Conservation (phyloP, 306 rosid species). For the Begonia fuchsioides region DNA sequence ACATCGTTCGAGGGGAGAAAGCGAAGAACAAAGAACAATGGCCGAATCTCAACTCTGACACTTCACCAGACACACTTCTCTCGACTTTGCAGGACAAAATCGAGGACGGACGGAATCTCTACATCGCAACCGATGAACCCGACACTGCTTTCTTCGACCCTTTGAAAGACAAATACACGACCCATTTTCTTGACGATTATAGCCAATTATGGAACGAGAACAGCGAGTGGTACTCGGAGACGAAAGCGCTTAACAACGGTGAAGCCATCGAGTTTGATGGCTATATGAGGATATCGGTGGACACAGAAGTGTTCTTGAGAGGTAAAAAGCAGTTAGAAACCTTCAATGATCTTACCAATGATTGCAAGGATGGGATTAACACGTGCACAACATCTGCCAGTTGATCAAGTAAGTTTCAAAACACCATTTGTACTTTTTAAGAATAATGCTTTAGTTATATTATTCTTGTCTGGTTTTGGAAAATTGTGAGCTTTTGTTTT, state of each 20-base stretch:
- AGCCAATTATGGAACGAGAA: conserved; percentile 81
- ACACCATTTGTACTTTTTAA: no score
- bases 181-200: conserved; percentile 82
- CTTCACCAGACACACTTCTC: conserved; percentile 68
- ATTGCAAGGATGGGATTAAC: conserved; percentile 92
- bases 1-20: conserved; percentile 89
- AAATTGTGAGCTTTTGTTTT: no score
- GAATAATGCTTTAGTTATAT: no score
- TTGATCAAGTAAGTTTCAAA: conserved; percentile 8
- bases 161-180: conserved; percentile 70
- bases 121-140: conserved; percentile 80
- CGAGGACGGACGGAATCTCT: conserved; percentile 73
- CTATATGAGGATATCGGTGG: conserved; percentile 88
- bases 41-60: conserved; percentile 86
- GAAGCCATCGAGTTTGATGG: conserved; percentile 87
- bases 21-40: conserved; percentile 82
- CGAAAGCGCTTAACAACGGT: conserved; percentile 52
- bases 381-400: conserved; percentile 59
- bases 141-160: conserved; percentile 69
- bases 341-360: conserved; percentile 83
- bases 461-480: no score
- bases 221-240: conserved; percentile 79
- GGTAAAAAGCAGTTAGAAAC: conserved; percentile 95
- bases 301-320: conserved; percentile 94
- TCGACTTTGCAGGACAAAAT: conserved; percentile 60